Evolutionary conservation across 305 asterid species (phyloP), one percentile per base, ranked within the genome.

Genomic region (Fraxinus sp.): DNA sequence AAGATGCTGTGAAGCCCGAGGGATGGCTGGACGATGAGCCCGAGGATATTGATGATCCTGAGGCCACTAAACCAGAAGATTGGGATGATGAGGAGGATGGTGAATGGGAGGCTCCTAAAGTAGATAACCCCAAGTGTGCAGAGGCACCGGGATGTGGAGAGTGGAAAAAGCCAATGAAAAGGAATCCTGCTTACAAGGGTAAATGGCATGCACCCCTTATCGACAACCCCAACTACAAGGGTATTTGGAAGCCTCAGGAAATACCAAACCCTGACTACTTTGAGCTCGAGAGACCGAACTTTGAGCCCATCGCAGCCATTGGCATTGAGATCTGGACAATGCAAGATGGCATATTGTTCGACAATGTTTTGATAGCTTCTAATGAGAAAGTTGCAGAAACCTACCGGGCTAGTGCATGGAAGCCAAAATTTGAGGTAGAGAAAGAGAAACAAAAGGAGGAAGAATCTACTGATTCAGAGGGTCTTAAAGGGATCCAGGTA

Each of bases 41-140:
- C 2, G 62, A 49, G 62, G 62, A 49, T 49, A 49, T 16, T 49
- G 62, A 49, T 49, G 62, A 49, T 49, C 62, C 62, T 16, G 62
- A 49, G 62, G 62, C 62, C 22, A 16, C 62, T 14, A 49, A 49
- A 49, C 62, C 62, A 49, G 98, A 94, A 83, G 99, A 96, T 73
- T 96, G 99, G 99, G 99, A 93, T 80, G 98, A 96, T 74, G 98
- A 96, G 49, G 99, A 94, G 86, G 99, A 95, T 86, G 99, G 99
- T 80, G 95, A 89, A 74, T 95, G 99, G 99, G 99, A 95, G 87
- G 92, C 98, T 14, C 98, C 99, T 0, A 94, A 95, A 79, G 81
- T 91, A 41, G 97, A 94, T 78, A 95, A 95, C 89, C 98, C 97
- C 0, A 93, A 87, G 82, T 95, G 99, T 82, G 84, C 81, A 0